These are phyloP conservation scores for Fusarium haematococcum DNA, from an alignment of 2,329 filamentous ascomycete species.

Conservation along the genomic window DNA sequence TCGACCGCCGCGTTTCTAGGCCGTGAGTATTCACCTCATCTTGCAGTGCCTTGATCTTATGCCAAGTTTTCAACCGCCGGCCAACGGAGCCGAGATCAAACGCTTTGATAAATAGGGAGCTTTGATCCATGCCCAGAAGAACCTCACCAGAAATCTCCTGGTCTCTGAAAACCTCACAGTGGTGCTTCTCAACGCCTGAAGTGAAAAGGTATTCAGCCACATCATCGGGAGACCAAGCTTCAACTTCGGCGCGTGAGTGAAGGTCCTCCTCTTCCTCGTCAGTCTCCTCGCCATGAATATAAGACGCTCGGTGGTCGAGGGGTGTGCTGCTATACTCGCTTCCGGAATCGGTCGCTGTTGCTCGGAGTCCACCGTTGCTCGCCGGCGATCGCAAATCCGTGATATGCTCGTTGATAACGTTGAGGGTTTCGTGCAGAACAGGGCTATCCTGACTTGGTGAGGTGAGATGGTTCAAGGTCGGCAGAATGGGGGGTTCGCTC, in stretches of 20 bases:
- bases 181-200: constrained; percentile 84
- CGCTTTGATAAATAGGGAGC: constrained; percentile 93
- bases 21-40: constrained; percentile 78
- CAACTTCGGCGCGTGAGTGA: constrained; percentile 79
- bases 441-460: constrained; percentile 67
- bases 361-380: constrained; percentile 63
- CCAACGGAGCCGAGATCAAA: constrained; percentile 95
- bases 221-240: constrained; percentile 81
- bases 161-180: constrained; percentile 94
- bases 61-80: constrained; percentile 91
- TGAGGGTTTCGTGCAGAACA: constrained; percentile 93
- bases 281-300: constrained; percentile 93
- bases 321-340: constrained; percentile 92
- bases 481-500: constrained; percentile 43
- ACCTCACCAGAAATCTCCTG: constrained; percentile 97
- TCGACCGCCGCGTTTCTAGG: constrained; percentile 61
- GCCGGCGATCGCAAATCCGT: constrained; percentile 78
- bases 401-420: constrained; percentile 97
- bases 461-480: constrained; percentile 52
- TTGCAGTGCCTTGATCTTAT: constrained; percentile 92
- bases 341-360: constrained; percentile 77
- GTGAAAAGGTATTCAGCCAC: constrained; percentile 92
- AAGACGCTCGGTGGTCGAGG: constrained; percentile 81
- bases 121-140: constrained; percentile 92
- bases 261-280: constrained; percentile 88